A percentile compares a stretch with the other conserved stretches of the same genome.
These are phyloP conservation scores for Cordyceps javanica DNA, from an alignment of 2,329 filamentous ascomycete species.

Conservation along the genomic window DNA sequence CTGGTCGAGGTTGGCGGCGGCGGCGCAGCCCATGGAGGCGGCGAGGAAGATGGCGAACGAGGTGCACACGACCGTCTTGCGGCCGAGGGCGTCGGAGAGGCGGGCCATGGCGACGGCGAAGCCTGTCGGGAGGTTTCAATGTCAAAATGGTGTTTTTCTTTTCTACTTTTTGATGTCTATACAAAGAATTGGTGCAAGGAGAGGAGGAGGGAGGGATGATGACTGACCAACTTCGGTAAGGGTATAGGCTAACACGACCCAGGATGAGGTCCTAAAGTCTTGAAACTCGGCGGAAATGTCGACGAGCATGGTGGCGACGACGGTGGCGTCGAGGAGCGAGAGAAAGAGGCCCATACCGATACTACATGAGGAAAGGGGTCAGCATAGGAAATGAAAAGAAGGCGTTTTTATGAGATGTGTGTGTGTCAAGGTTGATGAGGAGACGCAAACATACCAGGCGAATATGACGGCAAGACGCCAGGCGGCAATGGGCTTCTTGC, in stretches of 20 bases:
- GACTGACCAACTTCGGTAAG: conserved; percentile 13
- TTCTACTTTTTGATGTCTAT: neutral
- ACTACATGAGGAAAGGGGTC: neutral
- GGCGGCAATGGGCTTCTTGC: conserved; percentile 17
- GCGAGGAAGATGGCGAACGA: conserved; percentile 17
- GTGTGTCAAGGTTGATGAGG: neutral
- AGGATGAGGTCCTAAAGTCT: conserved; percentile 10
- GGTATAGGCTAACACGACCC: conserved; percentile 13
- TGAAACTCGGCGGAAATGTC: conserved; percentile 12
- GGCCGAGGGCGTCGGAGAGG: conserved; percentile 16
- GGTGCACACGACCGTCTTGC: conserved; percentile 11
- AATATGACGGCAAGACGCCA: conserved; percentile 15
- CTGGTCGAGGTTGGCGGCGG: conserved; percentile 16
- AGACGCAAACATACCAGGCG: conserved; percentile 12
- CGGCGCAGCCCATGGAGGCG: conserved; percentile 17
- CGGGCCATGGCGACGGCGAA: conserved; percentile 17
- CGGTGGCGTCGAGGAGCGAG: conserved; percentile 13
- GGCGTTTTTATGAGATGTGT: no score
- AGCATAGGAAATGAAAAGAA: neutral
- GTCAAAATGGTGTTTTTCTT: neutral
- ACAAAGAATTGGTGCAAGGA: neutral
- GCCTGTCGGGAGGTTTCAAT: conserved; percentile 2
- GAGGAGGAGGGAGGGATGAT: neutral
- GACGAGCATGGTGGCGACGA: conserved; percentile 14
- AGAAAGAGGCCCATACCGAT: conserved; percentile 14